These are phyloP conservation scores for Paracoccidioides brasiliensis DNA, from an alignment of 2,329 filamentous ascomycete species.

Conservation along the genomic window DNA sequence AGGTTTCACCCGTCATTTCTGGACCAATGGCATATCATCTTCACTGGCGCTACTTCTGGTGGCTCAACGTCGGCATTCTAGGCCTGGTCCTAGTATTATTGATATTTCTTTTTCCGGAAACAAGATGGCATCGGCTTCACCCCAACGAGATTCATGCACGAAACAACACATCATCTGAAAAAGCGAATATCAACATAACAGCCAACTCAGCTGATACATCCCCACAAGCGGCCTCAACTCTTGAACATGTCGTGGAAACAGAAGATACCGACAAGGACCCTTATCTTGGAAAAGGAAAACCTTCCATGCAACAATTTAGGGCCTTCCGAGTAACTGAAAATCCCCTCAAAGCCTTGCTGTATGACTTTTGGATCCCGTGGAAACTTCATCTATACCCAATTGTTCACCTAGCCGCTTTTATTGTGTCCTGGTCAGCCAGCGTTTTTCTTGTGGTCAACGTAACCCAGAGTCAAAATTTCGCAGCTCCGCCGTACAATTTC, in stretches of 20 bases:
- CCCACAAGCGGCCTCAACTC: slow-evolving; percentile 6
- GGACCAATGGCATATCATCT: slow-evolving; percentile 47
- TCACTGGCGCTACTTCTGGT: slow-evolving; percentile 53
- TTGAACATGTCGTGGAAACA: slow-evolving; percentile 10
- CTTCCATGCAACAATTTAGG: slow-evolving; percentile 43
- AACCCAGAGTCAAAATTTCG: slow-evolving; percentile 44
- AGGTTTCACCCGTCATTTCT: slow-evolving; percentile 44
- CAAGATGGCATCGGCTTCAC: slow-evolving; percentile 42
- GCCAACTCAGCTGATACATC: neutral
- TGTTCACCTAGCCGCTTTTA: slow-evolving; percentile 48
- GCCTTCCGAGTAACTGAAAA: slow-evolving; percentile 39
- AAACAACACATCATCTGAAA: neutral
- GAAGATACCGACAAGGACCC: slow-evolving; percentile 35
- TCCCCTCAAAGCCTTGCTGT: slow-evolving; percentile 31
- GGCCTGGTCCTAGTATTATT: slow-evolving; percentile 38
- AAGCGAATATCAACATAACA: neutral
- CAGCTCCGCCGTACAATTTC: slow-evolving; percentile 44
- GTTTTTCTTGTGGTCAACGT: slow-evolving; percentile 49
- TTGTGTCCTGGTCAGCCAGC: slow-evolving; percentile 47
- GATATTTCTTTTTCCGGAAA: slow-evolving; percentile 51
- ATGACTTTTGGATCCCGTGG: slow-evolving; percentile 49
- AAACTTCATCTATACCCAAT: slow-evolving; percentile 51
- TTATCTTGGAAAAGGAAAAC: slow-evolving; percentile 42
- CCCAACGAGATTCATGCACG: slow-evolving; percentile 12
- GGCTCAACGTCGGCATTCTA: slow-evolving; percentile 48